These are phyloP conservation scores for Athelia psychrophila DNA, from an alignment of 1,284 basidiomycete species.

Conservation along the genomic window DNA sequence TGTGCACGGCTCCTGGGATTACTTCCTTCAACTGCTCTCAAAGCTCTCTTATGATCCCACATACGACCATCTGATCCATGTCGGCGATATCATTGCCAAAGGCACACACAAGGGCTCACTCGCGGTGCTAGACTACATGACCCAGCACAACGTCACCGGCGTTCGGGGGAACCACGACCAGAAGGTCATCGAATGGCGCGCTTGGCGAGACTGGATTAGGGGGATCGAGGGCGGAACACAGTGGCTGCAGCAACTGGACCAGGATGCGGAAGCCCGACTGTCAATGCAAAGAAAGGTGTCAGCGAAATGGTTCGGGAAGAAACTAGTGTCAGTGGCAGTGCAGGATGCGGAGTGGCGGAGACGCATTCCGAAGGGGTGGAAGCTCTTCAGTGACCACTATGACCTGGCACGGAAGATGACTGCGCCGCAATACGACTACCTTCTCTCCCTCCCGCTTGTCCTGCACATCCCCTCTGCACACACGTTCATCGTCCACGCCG, in stretches of 20 bases:
- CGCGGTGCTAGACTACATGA: constrained; percentile 64
- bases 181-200: constrained; percentile 80
- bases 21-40: constrained; percentile 66
- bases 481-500: constrained; percentile 80
- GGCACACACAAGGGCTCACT: constrained; percentile 57
- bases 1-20: constrained; percentile 75
- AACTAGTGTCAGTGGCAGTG: constrained; percentile 28
- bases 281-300: constrained; percentile 28
- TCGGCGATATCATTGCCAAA: constrained; percentile 81
- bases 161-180: constrained; percentile 94
- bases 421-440: constrained; percentile 59
- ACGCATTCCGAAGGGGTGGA: constrained; percentile 63
- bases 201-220: constrained; percentile 73
- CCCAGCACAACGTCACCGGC: constrained; percentile 57
- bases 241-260: constrained; percentile 38
- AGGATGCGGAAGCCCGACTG: constrained; percentile 42
- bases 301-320: constrained; percentile 41
- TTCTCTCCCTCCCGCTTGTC: constrained; percentile 67
- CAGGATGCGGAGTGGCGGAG: constrained; percentile 51
- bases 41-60: constrained; percentile 56
- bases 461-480: constrained; percentile 79
- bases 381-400: constrained; percentile 75
- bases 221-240: constrained; percentile 39
- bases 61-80: constrained; percentile 71
- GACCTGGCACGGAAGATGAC: constrained; percentile 65